phyloP scores from a whole-genome alignment of 306 rosid genomes.

The Biancaea sappan region DNA sequence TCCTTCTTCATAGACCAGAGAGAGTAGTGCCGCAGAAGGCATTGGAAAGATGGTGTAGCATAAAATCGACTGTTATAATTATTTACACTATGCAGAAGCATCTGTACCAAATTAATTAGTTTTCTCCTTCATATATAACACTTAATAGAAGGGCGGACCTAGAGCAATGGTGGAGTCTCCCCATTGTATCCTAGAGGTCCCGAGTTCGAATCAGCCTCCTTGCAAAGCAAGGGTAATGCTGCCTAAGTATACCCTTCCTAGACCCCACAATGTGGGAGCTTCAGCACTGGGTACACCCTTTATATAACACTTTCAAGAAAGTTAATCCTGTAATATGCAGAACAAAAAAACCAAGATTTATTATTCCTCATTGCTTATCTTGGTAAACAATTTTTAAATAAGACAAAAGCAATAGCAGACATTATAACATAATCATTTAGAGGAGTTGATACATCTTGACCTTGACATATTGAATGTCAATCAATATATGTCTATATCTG shows the following conservation, averaged over 20 bases:
- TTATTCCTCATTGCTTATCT: neutral
- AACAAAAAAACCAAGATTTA: neutral
- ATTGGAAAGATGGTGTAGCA: slow-evolving; percentile 5
- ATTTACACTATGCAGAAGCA: slow-evolving; percentile 4
- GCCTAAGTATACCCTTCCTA: too few relatives aligned
- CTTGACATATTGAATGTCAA: too few relatives aligned
- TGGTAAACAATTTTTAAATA: neutral
- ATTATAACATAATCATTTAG: too few relatives aligned
- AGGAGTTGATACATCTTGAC: too few relatives aligned
- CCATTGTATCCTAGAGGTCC: too few relatives aligned
- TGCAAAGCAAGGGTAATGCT: too few relatives aligned
- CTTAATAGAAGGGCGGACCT: too few relatives aligned
- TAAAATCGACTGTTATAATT: neutral
- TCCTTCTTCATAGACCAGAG: slow-evolving; percentile 94
- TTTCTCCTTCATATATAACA: neutral
- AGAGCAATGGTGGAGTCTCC: too few relatives aligned
- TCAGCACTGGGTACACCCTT: too few relatives aligned
- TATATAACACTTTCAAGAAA: neutral
- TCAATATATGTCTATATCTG: too few relatives aligned
- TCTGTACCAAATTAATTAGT: neutral
- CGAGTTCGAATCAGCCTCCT: too few relatives aligned
- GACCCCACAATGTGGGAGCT: too few relatives aligned
- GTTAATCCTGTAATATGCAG: neutral
- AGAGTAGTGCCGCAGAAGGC: slow-evolving; percentile 47
- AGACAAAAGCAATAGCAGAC: neutral